A percentile compares a stretch with the other conserved stretches of the same genome.
Evolutionary conservation across 257 asterid genomes (phyloP).

Genomic region (Plantago elongata): DNA sequence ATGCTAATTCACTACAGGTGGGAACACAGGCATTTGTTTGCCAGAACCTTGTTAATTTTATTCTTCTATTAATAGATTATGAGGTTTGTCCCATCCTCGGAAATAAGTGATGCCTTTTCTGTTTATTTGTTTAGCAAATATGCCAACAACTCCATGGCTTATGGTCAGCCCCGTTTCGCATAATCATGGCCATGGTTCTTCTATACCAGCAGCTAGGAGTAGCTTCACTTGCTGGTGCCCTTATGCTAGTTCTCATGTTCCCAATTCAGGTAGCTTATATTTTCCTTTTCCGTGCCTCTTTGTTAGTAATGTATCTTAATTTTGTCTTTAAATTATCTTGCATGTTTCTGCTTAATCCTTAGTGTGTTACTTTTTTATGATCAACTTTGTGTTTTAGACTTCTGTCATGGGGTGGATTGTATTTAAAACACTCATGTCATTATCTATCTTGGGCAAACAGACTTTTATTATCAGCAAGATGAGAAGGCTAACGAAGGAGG

Average conservation of each 20-base stretch:
- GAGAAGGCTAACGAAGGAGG: conserved; percentile 70
- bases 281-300: conserved; percentile 11
- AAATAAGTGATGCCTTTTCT: neutral
- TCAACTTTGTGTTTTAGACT: conserved; percentile 6
- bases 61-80: no score
- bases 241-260: conserved; percentile 68
- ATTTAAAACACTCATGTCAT: conserved; percentile 6
- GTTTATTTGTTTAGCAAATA: conserved; percentile 59
- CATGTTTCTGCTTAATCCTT: neutral
- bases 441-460: conserved; percentile 42
- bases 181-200: conserved; percentile 71
- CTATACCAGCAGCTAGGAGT: conserved; percentile 90
- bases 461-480: conserved; percentile 70
- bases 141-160: conserved; percentile 85
- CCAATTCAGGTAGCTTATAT: conserved; percentile 69
- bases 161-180: conserved; percentile 94
- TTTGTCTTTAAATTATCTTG: conserved; percentile 13
- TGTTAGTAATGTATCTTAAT: neutral
- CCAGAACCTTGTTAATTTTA: no score
- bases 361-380: neutral
- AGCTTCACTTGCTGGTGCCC: conserved; percentile 84
- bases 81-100: no score
- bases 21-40: conserved; percentile 3
- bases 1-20: conserved; percentile 92
- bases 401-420: conserved; percentile 13